Evolutionary conservation across 2,329 filamentous ascomycete species (phyloP).

Genomic region (Chaetoscypha palmicola): DNA sequence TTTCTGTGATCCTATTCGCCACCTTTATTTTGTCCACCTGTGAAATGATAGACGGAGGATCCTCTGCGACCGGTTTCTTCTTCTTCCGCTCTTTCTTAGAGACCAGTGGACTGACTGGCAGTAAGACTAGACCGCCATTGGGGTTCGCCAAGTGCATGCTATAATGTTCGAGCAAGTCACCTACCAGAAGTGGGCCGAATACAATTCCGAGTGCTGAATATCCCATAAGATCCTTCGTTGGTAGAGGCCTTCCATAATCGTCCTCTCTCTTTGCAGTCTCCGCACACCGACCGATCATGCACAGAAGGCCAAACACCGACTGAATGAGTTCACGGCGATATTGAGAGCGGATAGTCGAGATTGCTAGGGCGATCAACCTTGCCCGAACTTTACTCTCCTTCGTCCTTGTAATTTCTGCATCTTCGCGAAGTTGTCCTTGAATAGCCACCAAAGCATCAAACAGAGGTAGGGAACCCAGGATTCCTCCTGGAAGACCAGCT

Average conservation of each 20-base stretch:
- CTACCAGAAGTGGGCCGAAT: slow-evolving; percentile 57
- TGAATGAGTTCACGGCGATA: slow-evolving; percentile 58
- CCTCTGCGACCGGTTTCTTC: slow-evolving; percentile 23
- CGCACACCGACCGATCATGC: slow-evolving; percentile 51
- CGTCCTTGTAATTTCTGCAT: slow-evolving; percentile 44
- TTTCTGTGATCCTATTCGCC: slow-evolving; percentile 54
- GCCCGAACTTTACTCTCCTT: slow-evolving; percentile 52
- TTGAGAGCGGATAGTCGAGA: slow-evolving; percentile 51
- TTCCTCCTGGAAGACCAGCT: slow-evolving; percentile 55
- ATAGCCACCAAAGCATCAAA: slow-evolving; percentile 59
- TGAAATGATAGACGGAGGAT: slow-evolving; percentile 19
- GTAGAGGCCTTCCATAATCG: slow-evolving; percentile 43
- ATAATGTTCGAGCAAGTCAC: slow-evolving; percentile 48
- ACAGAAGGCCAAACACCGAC: slow-evolving; percentile 59
- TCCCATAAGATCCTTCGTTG: slow-evolving; percentile 55
- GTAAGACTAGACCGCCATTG: slow-evolving; percentile 23
- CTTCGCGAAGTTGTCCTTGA: slow-evolving; percentile 46
- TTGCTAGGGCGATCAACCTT: slow-evolving; percentile 57
- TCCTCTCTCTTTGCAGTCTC: slow-evolving; percentile 48
- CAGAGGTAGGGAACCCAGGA: slow-evolving; percentile 53
- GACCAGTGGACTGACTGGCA: slow-evolving; percentile 34
- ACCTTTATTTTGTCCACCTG: slow-evolving; percentile 49
- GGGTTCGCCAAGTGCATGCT: slow-evolving; percentile 29
- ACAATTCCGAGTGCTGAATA: slow-evolving; percentile 56
- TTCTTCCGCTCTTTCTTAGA: slow-evolving; percentile 37